Base-by-base conservation (phyloP, 352 stramenopile species). In the Phytophthora multivora region DNA sequence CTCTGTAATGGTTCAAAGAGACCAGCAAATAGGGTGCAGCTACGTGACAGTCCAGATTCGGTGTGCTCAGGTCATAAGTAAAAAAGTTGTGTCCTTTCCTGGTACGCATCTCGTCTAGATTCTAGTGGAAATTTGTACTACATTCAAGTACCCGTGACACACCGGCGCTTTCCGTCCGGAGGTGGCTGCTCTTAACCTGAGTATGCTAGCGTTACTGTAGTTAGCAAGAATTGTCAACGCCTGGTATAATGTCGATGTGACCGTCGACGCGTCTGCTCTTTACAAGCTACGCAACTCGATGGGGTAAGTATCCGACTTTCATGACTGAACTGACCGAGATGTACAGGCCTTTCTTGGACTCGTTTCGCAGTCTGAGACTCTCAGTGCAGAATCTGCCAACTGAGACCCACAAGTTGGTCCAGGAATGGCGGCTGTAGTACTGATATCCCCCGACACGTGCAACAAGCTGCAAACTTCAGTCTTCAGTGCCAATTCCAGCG, bases 401-500 rank as follows among this genome's bases (percentile, higher is more conserved):
- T 52, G 23, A 9, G 2, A 31, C 15, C 25, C 54, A 55, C 51
- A 49, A 41, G 42, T 59, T 38, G 25, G 21, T 38, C 35, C 56
- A 18, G 12, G 26, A 3, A 63, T 63, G 46, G 25, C 11, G 5
- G 52, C n/a, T 4, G 18, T 69, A 21, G 19, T 46, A 28, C 39
- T 73, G 18, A 45, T 73, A 23, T 73, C 65, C 0, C 59, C 65
- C 12, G 57, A 53, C 36, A 69, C 59, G 0, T 73, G 30, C 59
- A 48, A 55, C 49, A 64, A 63, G 23, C 50, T 73, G 3, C 65
- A 64, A 23, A 39, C 10, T n/a, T 58, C 51, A 68, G 23, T 90
- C 67, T 19, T 87, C 76, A 62, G 69, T 74, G 31, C 75, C 21
- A 56, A 41, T 0, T 66, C 53, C 11, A 66, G 43, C 28, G 49